A percentile compares a stretch with the other conserved stretches of the same genome.
These are phyloP conservation scores for Fusarium sp. DNA, from an alignment of 2,329 filamentous ascomycete species.

Conservation along the genomic window DNA sequence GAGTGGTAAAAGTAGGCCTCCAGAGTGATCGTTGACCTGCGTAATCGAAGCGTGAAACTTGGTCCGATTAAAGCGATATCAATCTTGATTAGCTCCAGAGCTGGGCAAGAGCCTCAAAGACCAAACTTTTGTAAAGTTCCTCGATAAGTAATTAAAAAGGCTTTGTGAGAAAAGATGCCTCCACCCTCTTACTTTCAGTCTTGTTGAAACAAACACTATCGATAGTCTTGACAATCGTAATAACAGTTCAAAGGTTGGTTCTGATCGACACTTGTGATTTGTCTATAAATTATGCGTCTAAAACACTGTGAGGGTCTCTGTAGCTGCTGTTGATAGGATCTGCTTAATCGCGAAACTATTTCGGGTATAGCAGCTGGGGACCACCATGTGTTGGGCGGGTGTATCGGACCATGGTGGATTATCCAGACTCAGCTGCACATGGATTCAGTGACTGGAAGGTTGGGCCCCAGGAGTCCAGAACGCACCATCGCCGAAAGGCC, in stretches of 20 bases:
- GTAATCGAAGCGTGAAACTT: not conserved
- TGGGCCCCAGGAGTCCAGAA: not conserved
- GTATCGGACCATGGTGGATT: not conserved
- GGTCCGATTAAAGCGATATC: slow-evolving; percentile 10
- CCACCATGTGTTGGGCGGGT: not conserved
- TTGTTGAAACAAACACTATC: slow-evolving; percentile 28
- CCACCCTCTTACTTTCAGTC: not conserved
- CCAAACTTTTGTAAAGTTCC: no score
- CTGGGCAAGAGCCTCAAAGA: not conserved
- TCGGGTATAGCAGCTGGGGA: slow-evolving; percentile 16
- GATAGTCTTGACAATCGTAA: slow-evolving; percentile 30
- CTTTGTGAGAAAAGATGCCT: not conserved
- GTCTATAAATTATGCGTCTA: slow-evolving; percentile 19
- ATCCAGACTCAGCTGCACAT: slow-evolving; percentile 5
- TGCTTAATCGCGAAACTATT: slow-evolving; percentile 7
- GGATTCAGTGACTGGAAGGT: not conserved
- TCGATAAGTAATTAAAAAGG: not conserved
- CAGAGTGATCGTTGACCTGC: not conserved
- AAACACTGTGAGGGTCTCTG: slow-evolving; percentile 36
- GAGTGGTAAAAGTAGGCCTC: slow-evolving; percentile 1
- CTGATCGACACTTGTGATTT: slow-evolving; percentile 19
- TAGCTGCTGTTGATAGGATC: slow-evolving; percentile 9
- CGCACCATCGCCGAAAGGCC: not conserved
- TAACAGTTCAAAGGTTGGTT: slow-evolving; percentile 12
- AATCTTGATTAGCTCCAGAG: slow-evolving; percentile 10